A percentile compares a stretch with the other conserved stretches of the same genome.
These are phyloP conservation scores for Ambrosia trifida DNA, from an alignment of 129 eudicot genomes.

Conservation along the genomic window DNA sequence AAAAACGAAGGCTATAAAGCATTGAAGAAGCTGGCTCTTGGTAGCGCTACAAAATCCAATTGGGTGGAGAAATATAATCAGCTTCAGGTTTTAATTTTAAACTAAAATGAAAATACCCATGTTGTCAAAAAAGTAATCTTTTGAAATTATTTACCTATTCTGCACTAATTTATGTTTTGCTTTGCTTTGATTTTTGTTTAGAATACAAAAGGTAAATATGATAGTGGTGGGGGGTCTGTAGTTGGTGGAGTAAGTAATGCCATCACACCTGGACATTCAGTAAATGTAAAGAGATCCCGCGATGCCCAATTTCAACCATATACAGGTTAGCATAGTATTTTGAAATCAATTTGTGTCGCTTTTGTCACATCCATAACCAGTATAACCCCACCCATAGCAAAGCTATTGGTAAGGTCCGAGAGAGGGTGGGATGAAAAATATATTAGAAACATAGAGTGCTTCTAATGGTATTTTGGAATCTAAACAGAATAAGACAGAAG, in stretches of 20 bases:
- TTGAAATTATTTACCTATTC: constrained; percentile 2
- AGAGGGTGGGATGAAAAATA: too few relatives aligned
- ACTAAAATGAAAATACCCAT: constrained; percentile 7
- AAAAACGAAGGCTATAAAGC: constrained; percentile 57
- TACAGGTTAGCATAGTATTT: constrained; percentile 50
- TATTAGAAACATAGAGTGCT: too few relatives aligned
- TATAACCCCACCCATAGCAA: too few relatives aligned
- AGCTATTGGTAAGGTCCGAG: too few relatives aligned
- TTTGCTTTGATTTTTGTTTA: constrained; percentile 24
- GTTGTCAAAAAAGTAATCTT: constrained; percentile 13
- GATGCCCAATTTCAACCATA: constrained; percentile 50
- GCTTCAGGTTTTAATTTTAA: constrained; percentile 53
- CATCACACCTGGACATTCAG: constrained; percentile 48
- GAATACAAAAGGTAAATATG: constrained; percentile 49
- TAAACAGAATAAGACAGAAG: too few relatives aligned
- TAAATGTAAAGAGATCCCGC: constrained; percentile 48
- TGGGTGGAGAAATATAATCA: constrained; percentile 82
- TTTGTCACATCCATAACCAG: too few relatives aligned
- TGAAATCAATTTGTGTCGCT: neutral
- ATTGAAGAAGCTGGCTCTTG: constrained; percentile 67
- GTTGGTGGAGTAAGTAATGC: constrained; percentile 41
- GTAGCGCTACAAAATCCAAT: constrained; percentile 58
- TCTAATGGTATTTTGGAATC: too few relatives aligned
- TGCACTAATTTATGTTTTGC: constrained; percentile 10
- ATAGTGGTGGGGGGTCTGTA: constrained; percentile 37